Base-by-base conservation (phyloP, 2,329 filamentous ascomycete genomes). In the Shiraia sp. region DNA sequence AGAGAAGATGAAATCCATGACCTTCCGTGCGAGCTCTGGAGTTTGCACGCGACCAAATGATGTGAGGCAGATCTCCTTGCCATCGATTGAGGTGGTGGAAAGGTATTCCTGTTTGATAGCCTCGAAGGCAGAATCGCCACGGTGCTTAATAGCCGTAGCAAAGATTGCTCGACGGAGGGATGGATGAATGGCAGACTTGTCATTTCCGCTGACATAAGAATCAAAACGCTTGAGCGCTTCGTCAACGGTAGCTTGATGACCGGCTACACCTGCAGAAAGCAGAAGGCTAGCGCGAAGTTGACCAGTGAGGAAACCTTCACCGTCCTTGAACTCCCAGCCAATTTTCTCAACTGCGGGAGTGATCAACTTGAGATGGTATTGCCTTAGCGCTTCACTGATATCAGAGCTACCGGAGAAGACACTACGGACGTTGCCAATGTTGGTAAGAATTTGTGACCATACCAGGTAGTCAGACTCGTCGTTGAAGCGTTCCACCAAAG, bases 231-330 rank as follows among this genome's bases (percentile, higher is more conserved):
- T 81, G 58, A 87, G 77, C 2, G 90, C 89, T 66, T 95, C 89
- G 15, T 82, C 72, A 33, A 86, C 80, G 32, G 85, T 81, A 34
- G 83, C 78, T 59, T 89, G 75, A 65, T 99, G 89, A 8, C 87
- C 87, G 41, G 85, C 85, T 42, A 83, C 75, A 36, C 89, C 88
- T 15, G 91, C 92, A 47, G 82, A 81, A 7, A 81, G 71, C 47
- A 97, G 83, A 22, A 99, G 78, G 31, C 90, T 79, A 68, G 92
- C 88, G 41, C 93, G 88, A 35, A 96, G 79, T 60, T 96, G 85
- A 17, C 87, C 83, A 10, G 81, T 86, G 31, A 96, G 83, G 68
- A 88, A 96, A 59, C 90, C 86, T 57, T 97, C 92, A 36, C 78
- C 77, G 28, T 84, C 72, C n/a, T 79, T 75, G 60, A 89, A 89